Conservation (phyloP, 768 basidiomycete species). For the Tremella fuciformis region DNA sequence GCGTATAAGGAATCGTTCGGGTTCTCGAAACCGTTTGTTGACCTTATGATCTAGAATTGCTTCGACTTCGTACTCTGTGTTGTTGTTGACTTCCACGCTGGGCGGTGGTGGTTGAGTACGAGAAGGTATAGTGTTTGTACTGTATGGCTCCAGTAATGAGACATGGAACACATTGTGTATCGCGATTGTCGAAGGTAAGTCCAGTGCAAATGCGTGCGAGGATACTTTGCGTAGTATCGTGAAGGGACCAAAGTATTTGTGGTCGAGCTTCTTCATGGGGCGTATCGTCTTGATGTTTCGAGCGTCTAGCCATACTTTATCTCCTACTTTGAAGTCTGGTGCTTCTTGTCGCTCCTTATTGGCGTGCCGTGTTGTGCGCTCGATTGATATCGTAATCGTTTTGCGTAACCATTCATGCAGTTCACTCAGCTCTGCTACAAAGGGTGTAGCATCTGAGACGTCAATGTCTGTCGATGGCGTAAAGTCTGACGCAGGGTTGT, state of each 20-base stretch:
- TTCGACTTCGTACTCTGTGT: constrained; percentile 7
- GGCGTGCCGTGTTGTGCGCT: constrained; percentile 41
- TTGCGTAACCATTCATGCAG: constrained; percentile 7
- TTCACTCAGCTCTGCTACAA: constrained; percentile 5
- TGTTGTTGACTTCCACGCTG: constrained; percentile 11
- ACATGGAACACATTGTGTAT: constrained; percentile 29
- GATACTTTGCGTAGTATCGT: constrained; percentile 14
- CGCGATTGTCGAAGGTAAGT: constrained; percentile 14
- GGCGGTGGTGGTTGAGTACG: constrained; percentile 1
- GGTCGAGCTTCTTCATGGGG: constrained; percentile 34
- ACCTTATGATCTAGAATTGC: constrained; percentile 3
- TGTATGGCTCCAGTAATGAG: constrained; percentile 16
- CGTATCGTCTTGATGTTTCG: constrained; percentile 23
- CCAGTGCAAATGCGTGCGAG: constrained; percentile 16
- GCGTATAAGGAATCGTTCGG: constrained; percentile 3
- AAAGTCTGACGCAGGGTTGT: constrained; percentile 7
- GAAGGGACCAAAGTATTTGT: constrained; percentile 30
- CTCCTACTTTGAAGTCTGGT: constrained; percentile 26
- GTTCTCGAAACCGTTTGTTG: constrained; percentile 7
- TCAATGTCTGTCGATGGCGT: not conserved
- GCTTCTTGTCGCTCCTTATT: constrained; percentile 23
- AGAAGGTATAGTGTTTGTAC: not conserved
- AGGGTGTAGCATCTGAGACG: not conserved
- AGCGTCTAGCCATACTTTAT: too few relatives aligned
- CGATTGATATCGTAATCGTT: constrained; percentile 28